phyloP scores from a whole-genome alignment of 2,329 filamentous ascomycete species.

The Fusarium sp. region DNA sequence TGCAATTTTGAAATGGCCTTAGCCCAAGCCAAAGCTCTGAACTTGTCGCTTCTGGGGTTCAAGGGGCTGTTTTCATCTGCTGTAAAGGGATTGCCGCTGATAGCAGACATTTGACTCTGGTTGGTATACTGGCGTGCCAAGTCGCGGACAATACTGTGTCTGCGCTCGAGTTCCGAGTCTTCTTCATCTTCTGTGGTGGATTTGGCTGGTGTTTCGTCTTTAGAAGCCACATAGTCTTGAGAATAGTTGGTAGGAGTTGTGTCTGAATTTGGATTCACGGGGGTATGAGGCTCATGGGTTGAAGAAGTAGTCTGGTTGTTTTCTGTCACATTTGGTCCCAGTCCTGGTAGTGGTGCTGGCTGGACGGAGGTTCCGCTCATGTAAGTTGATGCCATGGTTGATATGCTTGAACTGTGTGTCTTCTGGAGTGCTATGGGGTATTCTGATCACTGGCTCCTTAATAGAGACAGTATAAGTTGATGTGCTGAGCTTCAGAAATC shows the following conservation, averaged over 20 bases:
- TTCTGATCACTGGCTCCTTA: rapidly evolving
- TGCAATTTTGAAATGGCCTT: slow-evolving; percentile 33
- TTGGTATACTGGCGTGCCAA: slow-evolving; percentile 63
- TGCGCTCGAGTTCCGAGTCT: slow-evolving; percentile 49
- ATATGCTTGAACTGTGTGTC: neutral
- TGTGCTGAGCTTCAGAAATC: neutral
- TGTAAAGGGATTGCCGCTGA: slow-evolving; percentile 41
- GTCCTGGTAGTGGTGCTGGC: neutral
- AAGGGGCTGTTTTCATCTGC: slow-evolving; percentile 56
- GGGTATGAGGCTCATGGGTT: neutral
- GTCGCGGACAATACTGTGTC: slow-evolving; percentile 55
- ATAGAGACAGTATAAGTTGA: neutral
- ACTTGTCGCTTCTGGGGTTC: slow-evolving; percentile 52
- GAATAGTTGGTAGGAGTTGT: slow-evolving; percentile 2
- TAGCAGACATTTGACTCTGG: slow-evolving; percentile 60
- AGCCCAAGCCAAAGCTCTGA: slow-evolving; percentile 36
- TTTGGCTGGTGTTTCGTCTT: neutral
- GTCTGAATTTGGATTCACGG: neutral
- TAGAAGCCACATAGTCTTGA: neutral
- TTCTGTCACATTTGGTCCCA: neutral
- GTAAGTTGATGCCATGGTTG: slow-evolving; percentile 8
- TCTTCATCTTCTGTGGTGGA: slow-evolving; percentile 47
- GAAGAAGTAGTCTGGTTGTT: neutral
- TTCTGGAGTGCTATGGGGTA: neutral
- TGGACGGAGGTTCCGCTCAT: neutral